Conservation (phyloP, 108 stramenopile genomes). For the Skeletonema menzelii region DNA sequence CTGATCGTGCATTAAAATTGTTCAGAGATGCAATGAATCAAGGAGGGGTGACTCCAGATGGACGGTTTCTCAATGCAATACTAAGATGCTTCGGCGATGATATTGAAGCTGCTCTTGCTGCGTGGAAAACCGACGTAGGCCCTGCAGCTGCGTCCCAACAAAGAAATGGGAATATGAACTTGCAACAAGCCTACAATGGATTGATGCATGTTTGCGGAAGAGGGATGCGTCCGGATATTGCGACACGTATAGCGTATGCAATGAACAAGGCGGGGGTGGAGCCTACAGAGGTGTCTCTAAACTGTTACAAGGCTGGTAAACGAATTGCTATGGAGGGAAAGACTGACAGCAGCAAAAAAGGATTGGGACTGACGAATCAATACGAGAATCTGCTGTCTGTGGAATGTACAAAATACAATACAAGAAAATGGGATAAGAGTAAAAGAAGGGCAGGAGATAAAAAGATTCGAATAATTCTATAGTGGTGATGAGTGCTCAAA, state of each 20-base stretch:
- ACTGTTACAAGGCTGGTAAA: slow-evolving; percentile 68
- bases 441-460: slow-evolving; percentile 59
- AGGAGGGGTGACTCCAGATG: slow-evolving; percentile 51
- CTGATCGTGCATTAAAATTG: slow-evolving; percentile 17
- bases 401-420: slow-evolving; percentile 77
- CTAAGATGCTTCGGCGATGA: slow-evolving; percentile 79
- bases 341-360: slow-evolving; percentile 1
- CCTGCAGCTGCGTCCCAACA: slow-evolving; percentile 48
- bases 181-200: slow-evolving; percentile 84
- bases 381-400: slow-evolving; percentile 69
- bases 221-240: slow-evolving; percentile 72
- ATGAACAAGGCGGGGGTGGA: slow-evolving; percentile 77
- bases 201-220: slow-evolving; percentile 76
- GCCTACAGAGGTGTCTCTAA: slow-evolving; percentile 56
- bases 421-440: slow-evolving; percentile 38
- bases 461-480: slow-evolving; percentile 74
- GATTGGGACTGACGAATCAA: slow-evolving; percentile 47
- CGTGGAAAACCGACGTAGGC: slow-evolving; percentile 71
- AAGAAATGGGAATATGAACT: slow-evolving; percentile 42
- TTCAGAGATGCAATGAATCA: slow-evolving; percentile 36
- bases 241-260: slow-evolving; percentile 67
- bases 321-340: slow-evolving; percentile 15
- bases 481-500: no score
- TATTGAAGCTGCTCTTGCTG: slow-evolving; percentile 58
- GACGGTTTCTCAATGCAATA: slow-evolving; percentile 78